Conservation (phyloP, 441 rosid genomes). For the Breynia disticha region DNA sequence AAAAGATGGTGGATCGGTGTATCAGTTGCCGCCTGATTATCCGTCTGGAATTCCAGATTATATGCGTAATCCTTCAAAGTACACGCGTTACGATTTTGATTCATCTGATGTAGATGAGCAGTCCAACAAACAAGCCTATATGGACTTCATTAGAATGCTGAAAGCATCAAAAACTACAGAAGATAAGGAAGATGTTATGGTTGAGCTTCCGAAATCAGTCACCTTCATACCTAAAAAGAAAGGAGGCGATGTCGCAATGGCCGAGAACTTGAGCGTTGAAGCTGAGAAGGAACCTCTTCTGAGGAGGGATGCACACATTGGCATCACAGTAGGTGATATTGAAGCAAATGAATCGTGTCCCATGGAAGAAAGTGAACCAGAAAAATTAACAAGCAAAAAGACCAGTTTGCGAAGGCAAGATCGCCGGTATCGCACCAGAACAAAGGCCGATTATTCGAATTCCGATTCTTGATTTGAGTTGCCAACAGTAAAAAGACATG, state of each 20-base stretch:
- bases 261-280: conserved; percentile 15
- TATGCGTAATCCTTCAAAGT: conserved; percentile 66
- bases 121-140: conserved; percentile 59
- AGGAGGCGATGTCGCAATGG: conserved; percentile 17
- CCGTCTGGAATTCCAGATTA: conserved; percentile 67
- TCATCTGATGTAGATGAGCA: conserved; percentile 56
- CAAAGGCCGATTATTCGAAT: conserved; percentile 29
- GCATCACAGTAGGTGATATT: conserved; percentile 31
- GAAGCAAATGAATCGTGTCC: conserved; percentile 33
- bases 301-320: conserved; percentile 23
- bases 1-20: conserved; percentile 12
- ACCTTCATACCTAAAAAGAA: conserved; percentile 65
- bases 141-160: conserved; percentile 54
- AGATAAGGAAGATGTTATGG: conserved; percentile 30
- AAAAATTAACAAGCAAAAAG: conserved; percentile 18
- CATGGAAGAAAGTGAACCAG: conserved; percentile 80
- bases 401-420: conserved; percentile 22
- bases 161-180: conserved; percentile 24
- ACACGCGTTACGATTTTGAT: conserved; percentile 64
- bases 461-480: background rate
- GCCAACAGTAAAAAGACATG: too few species aligned
- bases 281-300: conserved; percentile 20
- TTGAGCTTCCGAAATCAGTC: conserved; percentile 45
- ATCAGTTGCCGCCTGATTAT: conserved; percentile 23
- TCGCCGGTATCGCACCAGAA: conserved; percentile 55